Conservation (phyloP, 2,329 filamentous ascomycete genomes). For the Fusarium chuoi region DNA sequence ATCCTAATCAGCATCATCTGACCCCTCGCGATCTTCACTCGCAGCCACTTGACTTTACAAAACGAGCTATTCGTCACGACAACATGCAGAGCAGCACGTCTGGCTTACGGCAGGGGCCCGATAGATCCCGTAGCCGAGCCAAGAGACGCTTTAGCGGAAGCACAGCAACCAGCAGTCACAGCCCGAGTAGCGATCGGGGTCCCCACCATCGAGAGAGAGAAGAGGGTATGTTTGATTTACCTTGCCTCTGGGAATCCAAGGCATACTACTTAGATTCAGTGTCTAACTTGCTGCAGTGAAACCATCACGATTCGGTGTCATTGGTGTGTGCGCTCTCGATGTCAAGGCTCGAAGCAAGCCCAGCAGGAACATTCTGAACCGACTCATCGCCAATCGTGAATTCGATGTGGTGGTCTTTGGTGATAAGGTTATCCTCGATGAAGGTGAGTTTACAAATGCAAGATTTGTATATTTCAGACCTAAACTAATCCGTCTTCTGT, state of each 20-base stretch:
- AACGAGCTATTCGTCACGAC: slow-evolving; percentile 54
- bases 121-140: slow-evolving; percentile 72
- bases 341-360: slow-evolving; percentile 97
- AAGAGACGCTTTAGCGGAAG: slow-evolving; percentile 84
- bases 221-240: slow-evolving; percentile 53
- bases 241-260: not conserved
- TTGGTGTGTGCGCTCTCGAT: slow-evolving; percentile 95
- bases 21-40: slow-evolving; percentile 55
- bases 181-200: slow-evolving; percentile 76
- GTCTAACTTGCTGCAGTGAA: slow-evolving; percentile 56
- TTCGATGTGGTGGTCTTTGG: slow-evolving; percentile 98
- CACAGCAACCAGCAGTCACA: slow-evolving; percentile 83
- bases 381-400: slow-evolving; percentile 87
- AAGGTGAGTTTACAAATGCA: slow-evolving; percentile 62
- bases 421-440: slow-evolving; percentile 97
- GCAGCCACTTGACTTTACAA: slow-evolving; percentile 57
- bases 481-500: slow-evolving; percentile 20
- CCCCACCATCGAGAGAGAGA: slow-evolving; percentile 67
- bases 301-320: slow-evolving; percentile 71
- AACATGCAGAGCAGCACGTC: slow-evolving; percentile 48
- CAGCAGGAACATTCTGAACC: slow-evolving; percentile 93
- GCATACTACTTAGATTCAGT: not conserved
- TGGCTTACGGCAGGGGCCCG: slow-evolving; percentile 57
- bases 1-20: slow-evolving; percentile 54
- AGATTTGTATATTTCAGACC: slow-evolving; percentile 7